Conservation (phyloP, 2,329 filamentous ascomycete species). For the Aspergillus fischeri region DNA sequence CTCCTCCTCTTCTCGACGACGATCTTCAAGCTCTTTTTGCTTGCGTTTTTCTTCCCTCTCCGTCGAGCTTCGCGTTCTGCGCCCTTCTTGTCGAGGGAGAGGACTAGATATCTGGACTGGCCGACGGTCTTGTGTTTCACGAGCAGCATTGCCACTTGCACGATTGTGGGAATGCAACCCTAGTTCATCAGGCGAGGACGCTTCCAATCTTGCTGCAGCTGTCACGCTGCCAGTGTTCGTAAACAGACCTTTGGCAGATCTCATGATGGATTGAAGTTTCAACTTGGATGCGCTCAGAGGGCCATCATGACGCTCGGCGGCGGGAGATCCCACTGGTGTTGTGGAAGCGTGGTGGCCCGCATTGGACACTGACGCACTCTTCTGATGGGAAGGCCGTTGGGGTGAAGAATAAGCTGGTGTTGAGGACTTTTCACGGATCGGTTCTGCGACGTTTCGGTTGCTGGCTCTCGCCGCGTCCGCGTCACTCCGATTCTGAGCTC, state of each 20-base stretch:
- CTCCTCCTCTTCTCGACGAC: constrained; percentile 34
- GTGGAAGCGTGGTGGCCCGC: constrained; percentile 50
- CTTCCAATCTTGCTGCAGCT: constrained; percentile 56
- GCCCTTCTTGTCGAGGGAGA: constrained; percentile 29
- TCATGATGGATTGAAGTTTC: constrained; percentile 85
- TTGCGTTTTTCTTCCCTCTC: constrained; percentile 49
- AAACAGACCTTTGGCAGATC: constrained; percentile 79
- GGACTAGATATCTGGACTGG: constrained; percentile 27
- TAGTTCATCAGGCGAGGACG: constrained; percentile 41
- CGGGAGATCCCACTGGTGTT: constrained; percentile 55
- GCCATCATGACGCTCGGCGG: constrained; percentile 57
- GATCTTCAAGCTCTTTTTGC: constrained; percentile 30
- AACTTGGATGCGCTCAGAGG: constrained; percentile 89
- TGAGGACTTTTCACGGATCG: constrained; percentile 61
- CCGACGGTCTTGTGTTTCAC: constrained; percentile 15
- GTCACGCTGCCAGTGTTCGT: constrained; percentile 65
- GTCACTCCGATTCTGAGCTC: constrained; percentile 9
- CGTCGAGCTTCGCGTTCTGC: constrained; percentile 56
- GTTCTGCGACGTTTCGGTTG: constrained; percentile 19
- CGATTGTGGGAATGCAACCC: constrained; percentile 27
- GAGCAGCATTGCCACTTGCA: constrained; percentile 19
- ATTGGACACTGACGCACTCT: constrained; percentile 59
- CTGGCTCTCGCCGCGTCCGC: constrained; percentile 13
- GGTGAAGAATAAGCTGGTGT: constrained; percentile 56
- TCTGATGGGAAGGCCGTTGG: constrained; percentile 49